Evolutionary conservation across 2,329 filamentous ascomycete species (phyloP), one percentile per base, ranked within the genome.

Genomic region (Ophiostoma novo-ulmi): DNA sequence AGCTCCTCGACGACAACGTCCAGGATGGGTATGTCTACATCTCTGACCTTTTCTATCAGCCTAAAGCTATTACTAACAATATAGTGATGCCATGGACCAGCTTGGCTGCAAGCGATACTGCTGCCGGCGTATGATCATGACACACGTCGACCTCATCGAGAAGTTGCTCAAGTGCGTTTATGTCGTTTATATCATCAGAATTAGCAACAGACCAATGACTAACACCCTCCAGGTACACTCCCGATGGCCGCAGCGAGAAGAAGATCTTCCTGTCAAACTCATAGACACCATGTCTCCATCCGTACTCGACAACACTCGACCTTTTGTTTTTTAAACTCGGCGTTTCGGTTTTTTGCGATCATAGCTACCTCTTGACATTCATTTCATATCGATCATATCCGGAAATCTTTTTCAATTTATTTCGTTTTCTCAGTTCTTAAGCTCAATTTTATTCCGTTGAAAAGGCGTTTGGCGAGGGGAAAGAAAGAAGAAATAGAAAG

Each of bases 71-170:
- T 22, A 22, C 35, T 44, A 8, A 11, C 36, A 41, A 4, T 22
- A 78, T 76, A 97, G 95, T 78, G 93, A 97, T 79, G 95, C 94
- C 61, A 97, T 99, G 91, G 94, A 98, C 81, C 87, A 93, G 79
- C 89, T 99, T 69, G 93, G 93, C 71, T 91, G 96, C 78, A 94
- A 93, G 82, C 89, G 95, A 76, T 99, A 99, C 85, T 99, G 95
- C 87, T 99, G 95, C 84, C 92, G 95, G 76, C 91, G 95, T 78
- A 99, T 99, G 95, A 89, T 99, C 81, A 97, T 99, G 91, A 99
- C 95, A 72, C 95, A 99, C 82, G 95, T 99, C 77, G 95, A 99
- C 80, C 85, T 99, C 73, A 97, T 99, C 76, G 95, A 99, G 85
- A 99, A 99, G 83, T 88, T 99, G 68, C 88, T 99, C 75, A 92